Percentiles rank a stretch among this genome's conserved stretches.
Conservation (phyloP, 176 grass and related monocot genomes). For the Triticum dicoccoides region DNA sequence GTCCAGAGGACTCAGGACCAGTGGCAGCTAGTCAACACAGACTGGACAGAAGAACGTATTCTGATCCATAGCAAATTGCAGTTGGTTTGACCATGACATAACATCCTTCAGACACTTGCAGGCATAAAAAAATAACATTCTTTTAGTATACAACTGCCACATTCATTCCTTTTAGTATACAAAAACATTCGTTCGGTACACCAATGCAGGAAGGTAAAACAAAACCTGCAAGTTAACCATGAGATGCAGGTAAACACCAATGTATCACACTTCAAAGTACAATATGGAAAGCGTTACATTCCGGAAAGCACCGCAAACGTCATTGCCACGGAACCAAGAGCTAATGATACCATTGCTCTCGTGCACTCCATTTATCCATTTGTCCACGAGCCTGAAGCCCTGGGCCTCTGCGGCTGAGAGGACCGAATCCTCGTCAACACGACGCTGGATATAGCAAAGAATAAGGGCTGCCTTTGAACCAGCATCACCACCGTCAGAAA, state of each 20-base stretch:
- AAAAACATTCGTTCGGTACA: background rate
- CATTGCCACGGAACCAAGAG: constrained; percentile 64
- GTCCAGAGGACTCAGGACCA: no score
- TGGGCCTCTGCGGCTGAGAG: constrained; percentile 34
- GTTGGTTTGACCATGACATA: background rate
- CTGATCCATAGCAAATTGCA: background rate
- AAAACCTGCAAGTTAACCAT: background rate
- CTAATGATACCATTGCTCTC: constrained; percentile 58
- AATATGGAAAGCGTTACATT: constrained; percentile 63
- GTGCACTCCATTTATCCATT: constrained; percentile 67
- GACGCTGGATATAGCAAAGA: constrained; percentile 85
- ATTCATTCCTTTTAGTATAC: background rate
- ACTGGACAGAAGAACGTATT: no score
- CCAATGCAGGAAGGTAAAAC: background rate
- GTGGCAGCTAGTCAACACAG: no score
- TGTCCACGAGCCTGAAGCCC: constrained; percentile 72
- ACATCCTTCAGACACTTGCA: background rate
- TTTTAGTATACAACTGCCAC: background rate
- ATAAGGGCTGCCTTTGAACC: constrained; percentile 41
- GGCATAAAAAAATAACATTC: background rate
- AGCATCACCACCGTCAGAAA: constrained; percentile 31
- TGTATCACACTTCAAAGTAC: constrained; percentile 50
- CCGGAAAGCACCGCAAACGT: constrained; percentile 35
- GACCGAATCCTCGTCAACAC: constrained; percentile 67
- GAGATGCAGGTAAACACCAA: background rate